Evolutionary conservation across 169 alveolate species (phyloP), one percentile per base, ranked within the genome.

Genomic region (Hepatocystis sp.): DNA sequence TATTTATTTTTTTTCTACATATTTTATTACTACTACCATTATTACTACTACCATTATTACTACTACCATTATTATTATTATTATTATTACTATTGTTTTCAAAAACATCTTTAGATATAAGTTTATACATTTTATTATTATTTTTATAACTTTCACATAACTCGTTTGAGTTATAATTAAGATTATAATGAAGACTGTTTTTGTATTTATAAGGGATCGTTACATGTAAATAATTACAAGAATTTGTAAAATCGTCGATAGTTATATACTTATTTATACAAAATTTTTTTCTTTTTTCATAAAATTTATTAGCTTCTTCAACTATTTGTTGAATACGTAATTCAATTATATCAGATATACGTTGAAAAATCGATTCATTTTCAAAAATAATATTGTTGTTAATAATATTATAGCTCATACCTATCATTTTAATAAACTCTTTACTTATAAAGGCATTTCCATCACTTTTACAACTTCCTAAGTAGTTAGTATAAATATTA

Each of bases 241-340:
- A 71, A 36, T 71, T 71, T 36, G 86, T 71, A n/a, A 71, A 32
- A 19, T 71, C 86, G n/a, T 71, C 56, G 0, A 71, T 32, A 15
- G 23, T 71, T 36, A 71, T 13, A 36, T 40, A 71, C 58, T 47
- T 56, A 36, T 56, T 71, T 11, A 71, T 44, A 17, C 60, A 42
- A 61, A 32, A 71, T 17, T 51, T 56, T 42, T 71, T 71, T 34
- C 86, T 71, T 61, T 71, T 71, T 25, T 71, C 76, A 28, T 23
- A 71, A 71, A 71, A 71, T 71, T 71, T 71, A 47, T 36, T 56
- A 15, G 86, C 86, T 44, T 71, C 86, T 56, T 71, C 86, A 71
- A 71, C 58, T 56, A 71, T 71, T 49, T 71, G 86, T 19, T 49
- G 55, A 42, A 71, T 28, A 40, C 86, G 68, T 7, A 71, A 44